phyloP scores from a whole-genome alignment of 23 red algal species.

The Agarophyton chilense region DNA sequence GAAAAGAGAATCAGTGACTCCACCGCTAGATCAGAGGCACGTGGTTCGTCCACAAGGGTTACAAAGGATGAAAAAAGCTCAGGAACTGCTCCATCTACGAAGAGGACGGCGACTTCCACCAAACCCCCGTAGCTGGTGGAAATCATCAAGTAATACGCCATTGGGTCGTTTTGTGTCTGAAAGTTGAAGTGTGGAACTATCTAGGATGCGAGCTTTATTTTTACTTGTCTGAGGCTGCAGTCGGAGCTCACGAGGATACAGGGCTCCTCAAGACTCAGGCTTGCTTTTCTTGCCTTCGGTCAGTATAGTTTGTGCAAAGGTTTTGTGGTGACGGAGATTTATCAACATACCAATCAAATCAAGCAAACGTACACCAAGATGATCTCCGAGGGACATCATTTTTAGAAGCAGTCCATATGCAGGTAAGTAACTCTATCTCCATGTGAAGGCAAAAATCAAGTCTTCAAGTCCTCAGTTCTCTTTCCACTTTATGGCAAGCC shows the following conservation, averaged over 20 bases:
- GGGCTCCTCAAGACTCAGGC: neutral
- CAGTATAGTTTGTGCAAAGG: neutral
- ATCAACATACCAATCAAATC: too few species aligned
- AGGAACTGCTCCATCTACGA: neutral
- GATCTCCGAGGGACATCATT: too few species aligned
- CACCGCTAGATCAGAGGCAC: neutral
- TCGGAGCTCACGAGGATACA: neutral
- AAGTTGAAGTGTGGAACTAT: too few species aligned
- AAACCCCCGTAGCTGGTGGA: neutral
- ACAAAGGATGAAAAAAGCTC: neutral
- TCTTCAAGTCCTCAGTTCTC: neutral
- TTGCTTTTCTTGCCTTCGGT: neutral
- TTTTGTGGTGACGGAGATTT: too few species aligned
- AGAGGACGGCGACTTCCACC: neutral
- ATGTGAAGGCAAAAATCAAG: too few species aligned
- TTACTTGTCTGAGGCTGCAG: neutral
- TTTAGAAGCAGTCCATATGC: too few species aligned
- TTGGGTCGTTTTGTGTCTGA: too few species aligned
- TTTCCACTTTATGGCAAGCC: slow-evolving; percentile 66
- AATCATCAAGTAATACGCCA: neutral
- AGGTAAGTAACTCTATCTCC: too few species aligned
- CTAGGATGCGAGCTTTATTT: too few species aligned
- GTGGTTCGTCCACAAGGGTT: neutral
- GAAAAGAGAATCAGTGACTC: neutral
- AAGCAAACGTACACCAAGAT: too few species aligned